Base-by-base conservation (phyloP, 768 basidiomycete genomes). In the Chalciporus chontae region DNA sequence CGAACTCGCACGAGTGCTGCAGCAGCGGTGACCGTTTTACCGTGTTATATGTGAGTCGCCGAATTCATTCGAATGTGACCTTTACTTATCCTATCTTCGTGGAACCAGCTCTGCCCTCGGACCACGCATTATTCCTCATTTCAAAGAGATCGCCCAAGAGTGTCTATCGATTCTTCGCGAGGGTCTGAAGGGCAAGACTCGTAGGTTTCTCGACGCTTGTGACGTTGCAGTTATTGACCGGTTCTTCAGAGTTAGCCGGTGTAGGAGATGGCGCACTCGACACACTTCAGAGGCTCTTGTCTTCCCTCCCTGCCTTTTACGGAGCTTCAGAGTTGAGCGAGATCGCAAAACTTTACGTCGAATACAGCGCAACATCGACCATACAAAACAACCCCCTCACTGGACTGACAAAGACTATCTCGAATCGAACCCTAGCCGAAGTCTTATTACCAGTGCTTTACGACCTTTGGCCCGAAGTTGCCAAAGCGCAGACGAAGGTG, bases 51-150 rank as follows among this genome's bases (percentile, higher is more conserved):
- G 87, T 92, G 79, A 75, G 48, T 40, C 31, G 3, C 40, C 29
- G 39, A 26, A 8, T 47, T 24, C 17, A 31, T 11, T 41, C 14
- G 19, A 15, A 32, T n/a, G n/a, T 8, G n/a, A n/a, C 8, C n/a
- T 0, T 9, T 15, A 5, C 18, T 37, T 9, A 31, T n/a, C 56
- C 57, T 42, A 66, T 36, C 6, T 11, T 17, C 37, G 39, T 3
- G 29, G 31, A 40, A 14, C 59, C 32, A 95, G 92, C 17, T 65
- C 74, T 17, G 83, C 85, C 40, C 78, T 97, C 18, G 92, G 90
- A 0, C 91, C 94, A 10, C 84, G 95, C 0, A 76, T 93, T 43
- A 92, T 99, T 43, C 92, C 95, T 5, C 77, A 82, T 68, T 85
- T 96, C 69, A 81, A 81, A 45, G 76, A 81, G 13, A 79, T 94